A percentile compares a stretch with the other conserved stretches of the same genome.
Conservation (phyloP, 2,329 filamentous ascomycete species). For the Fusarium penzigii region DNA sequence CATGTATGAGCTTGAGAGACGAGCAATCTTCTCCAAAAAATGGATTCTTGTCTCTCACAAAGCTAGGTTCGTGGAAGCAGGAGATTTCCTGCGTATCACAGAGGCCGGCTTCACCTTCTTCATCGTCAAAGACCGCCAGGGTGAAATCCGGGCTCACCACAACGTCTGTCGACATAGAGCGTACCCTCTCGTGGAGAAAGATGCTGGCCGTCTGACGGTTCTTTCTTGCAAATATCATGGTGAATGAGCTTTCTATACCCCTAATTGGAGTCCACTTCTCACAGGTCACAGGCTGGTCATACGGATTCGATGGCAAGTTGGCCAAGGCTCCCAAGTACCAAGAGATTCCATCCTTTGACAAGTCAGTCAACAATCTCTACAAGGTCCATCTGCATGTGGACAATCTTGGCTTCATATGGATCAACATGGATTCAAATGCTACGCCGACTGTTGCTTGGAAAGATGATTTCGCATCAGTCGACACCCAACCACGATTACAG, state of each 20-base stretch:
- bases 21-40: conserved; percentile 55
- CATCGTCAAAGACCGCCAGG: conserved; percentile 48
- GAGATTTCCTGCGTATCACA: conserved; percentile 56
- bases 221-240: conserved; percentile 62
- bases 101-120: conserved; percentile 58
- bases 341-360: conserved; percentile 55
- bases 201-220: conserved; percentile 49
- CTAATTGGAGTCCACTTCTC: neutral
- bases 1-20: conserved; percentile 55
- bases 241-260: conserved; percentile 20
- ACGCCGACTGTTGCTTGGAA: conserved; percentile 49
- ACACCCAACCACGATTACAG: conserved; percentile 44
- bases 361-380: conserved; percentile 53
- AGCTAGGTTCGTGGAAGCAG: conserved; percentile 47
- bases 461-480: conserved; percentile 49
- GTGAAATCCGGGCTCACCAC: conserved; percentile 59
- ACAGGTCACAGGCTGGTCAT: conserved; percentile 47
- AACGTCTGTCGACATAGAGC: conserved; percentile 63
- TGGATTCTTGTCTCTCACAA: conserved; percentile 56
- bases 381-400: conserved; percentile 54
- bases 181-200: conserved; percentile 54
- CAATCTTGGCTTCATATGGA: conserved; percentile 54
- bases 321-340: conserved; percentile 61
- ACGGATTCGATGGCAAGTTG: conserved; percentile 55
- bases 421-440: conserved; percentile 50